Percentiles rank a stretch among this genome's conserved stretches.
Conservation (phyloP, 179 eudicot genomes). For the Actinidia arguta region DNA sequence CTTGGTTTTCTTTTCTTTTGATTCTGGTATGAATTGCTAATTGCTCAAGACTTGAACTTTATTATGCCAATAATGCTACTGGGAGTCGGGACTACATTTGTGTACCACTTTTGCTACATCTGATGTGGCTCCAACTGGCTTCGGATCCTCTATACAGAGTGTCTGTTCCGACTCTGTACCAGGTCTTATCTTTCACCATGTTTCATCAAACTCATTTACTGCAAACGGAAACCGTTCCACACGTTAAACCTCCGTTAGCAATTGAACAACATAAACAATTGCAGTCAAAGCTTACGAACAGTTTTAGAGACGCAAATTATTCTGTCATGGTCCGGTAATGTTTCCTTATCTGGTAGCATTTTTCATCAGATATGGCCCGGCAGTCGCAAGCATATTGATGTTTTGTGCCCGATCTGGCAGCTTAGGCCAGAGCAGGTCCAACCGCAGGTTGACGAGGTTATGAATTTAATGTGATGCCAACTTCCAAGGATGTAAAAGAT, state of each 20-base stretch:
- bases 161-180: too few species aligned
- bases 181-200: too few species aligned
- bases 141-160: too few species aligned
- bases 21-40: background rate
- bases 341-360: too few species aligned
- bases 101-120: background rate
- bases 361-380: background rate
- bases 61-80: background rate
- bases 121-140: background rate
- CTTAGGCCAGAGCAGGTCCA: background rate
- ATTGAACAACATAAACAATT: background rate
- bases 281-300: background rate
- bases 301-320: too few species aligned
- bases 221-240: background rate
- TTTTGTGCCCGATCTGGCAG: background rate
- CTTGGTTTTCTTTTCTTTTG: background rate
- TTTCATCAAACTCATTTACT: too few species aligned
- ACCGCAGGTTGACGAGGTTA: background rate
- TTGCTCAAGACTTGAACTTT: background rate
- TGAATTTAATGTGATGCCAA: background rate
- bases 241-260: constrained; percentile 48
- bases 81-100: background rate
- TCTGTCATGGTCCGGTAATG: too few species aligned
- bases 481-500: background rate
- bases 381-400: background rate